Conservation (phyloP, 176 grass and related monocot species). For the Sorghum bicolor region Sorghum_bicolor_NCBIv3 NC_012873.2:52365501-52366000, state of each 20-base stretch:
- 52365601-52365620: background rate
- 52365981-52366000: constrained; percentile 78
- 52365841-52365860: constrained; percentile 70
- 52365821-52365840: constrained; percentile 57
- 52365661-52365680: constrained; percentile 61
- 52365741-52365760: constrained; percentile 58
- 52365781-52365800: constrained; percentile 53
- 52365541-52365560: background rate
- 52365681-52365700: constrained; percentile 60
- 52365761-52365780: constrained; percentile 71
- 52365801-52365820: constrained; percentile 79
- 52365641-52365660: constrained; percentile 82
- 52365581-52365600: background rate
- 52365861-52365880: constrained; percentile 42
- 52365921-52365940: constrained; percentile 82
- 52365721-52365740: constrained; percentile 49
- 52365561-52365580: background rate
- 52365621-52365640: background rate
- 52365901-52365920: constrained; percentile 89
- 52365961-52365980: constrained; percentile 79
- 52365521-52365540: background rate
- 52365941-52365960: constrained; percentile 86
- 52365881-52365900: constrained; percentile 75
- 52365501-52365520: background rate
- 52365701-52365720: constrained; percentile 51